These are phyloP conservation scores for Leccinum subrobustum DNA, from an alignment of 1,284 basidiomycete genomes.

Conservation along the genomic window DNA sequence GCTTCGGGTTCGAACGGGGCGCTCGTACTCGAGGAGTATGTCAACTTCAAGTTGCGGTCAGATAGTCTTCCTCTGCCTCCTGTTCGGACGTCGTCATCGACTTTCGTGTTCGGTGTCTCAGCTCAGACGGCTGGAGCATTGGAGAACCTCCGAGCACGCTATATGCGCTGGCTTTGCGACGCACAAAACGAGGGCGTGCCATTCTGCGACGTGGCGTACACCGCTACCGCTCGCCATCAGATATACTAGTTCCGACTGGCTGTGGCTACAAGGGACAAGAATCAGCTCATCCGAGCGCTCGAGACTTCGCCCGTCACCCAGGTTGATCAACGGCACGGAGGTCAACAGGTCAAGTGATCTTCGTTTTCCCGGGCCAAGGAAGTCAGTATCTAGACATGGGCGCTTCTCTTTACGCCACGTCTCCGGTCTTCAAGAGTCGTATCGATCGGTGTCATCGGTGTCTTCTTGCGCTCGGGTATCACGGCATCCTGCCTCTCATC, in stretches of 20 bases:
- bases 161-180: too few species aligned
- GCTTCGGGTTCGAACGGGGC: too few species aligned
- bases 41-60: too few species aligned
- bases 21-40: too few species aligned
- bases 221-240: conserved; percentile 42
- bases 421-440: conserved; percentile 43
- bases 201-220: too few species aligned
- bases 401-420: conserved; percentile 47
- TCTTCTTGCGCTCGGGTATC: conserved; percentile 48
- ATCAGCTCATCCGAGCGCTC: conserved; percentile 48
- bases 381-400: conserved; percentile 68
- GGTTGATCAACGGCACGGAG: conserved; percentile 17
- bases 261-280: conserved; percentile 40
- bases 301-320: conserved; percentile 34
- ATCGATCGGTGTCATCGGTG: conserved; percentile 58
- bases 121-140: too few species aligned
- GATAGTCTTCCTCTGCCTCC: too few species aligned
- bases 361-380: conserved; percentile 76
- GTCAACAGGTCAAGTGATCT: conserved; percentile 35
- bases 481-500: conserved; percentile 50
- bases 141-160: too few species aligned
- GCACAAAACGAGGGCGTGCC: too few species aligned
- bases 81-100: too few species aligned
- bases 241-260: conserved; percentile 53
- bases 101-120: too few species aligned